A percentile compares a stretch with the other conserved stretches of the same genome.
Conservation (phyloP, 2,329 filamentous ascomycete species). For the Chaetothyriales sp. region DNA sequence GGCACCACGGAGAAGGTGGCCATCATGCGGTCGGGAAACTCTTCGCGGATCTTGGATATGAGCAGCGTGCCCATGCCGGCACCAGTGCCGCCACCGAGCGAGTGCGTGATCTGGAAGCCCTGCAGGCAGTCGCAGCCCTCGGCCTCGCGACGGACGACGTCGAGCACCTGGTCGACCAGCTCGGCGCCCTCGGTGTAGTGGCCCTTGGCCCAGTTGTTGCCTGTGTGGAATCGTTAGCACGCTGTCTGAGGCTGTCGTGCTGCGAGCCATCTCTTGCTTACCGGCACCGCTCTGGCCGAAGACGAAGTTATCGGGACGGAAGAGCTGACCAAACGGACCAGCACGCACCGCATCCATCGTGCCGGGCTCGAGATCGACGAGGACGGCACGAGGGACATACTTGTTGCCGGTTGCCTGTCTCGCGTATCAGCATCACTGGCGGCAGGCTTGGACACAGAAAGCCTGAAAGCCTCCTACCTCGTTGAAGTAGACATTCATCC, state of each 20-base stretch:
- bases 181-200: constrained; percentile 99
- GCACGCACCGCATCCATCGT: constrained; percentile 99
- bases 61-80: constrained; percentile 99
- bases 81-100: constrained; percentile 98
- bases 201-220: constrained; percentile 99
- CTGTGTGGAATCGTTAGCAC: constrained; percentile 10
- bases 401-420: constrained; percentile 85
- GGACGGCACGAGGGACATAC: constrained; percentile 97
- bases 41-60: constrained; percentile 99
- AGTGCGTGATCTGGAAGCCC: constrained; percentile 99
- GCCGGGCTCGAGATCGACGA: constrained; percentile 97
- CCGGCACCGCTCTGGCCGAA: constrained; percentile 98
- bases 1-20: constrained; percentile 98
- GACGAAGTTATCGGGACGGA: constrained; percentile 99
- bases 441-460: not conserved
- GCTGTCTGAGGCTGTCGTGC: not conserved
- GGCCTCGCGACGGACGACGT: constrained; percentile 96
- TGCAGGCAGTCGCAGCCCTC: constrained; percentile 99
- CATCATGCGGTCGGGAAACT: constrained; percentile 99
- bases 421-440: constrained; percentile 4
- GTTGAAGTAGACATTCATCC: constrained; percentile 99
- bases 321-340: constrained; percentile 95
- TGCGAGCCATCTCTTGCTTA: constrained; percentile 6
- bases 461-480: constrained; percentile 53
- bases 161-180: constrained; percentile 93